Evolutionary conservation across 1,284 basidiomycete genomes (phyloP).

Genomic region (Ceratobasidium sp.): DNA sequence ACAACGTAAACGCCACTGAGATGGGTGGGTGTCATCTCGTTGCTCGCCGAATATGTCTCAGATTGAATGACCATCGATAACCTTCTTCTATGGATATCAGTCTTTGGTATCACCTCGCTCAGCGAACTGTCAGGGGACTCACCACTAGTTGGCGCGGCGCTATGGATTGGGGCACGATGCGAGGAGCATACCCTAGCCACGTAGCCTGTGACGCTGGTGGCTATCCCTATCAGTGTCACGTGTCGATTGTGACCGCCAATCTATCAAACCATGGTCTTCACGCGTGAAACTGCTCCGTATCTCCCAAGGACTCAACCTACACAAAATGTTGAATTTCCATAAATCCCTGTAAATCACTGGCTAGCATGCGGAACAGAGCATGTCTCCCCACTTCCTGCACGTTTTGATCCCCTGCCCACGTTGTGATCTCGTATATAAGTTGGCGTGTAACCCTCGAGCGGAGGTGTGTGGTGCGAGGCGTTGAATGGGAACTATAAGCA

Average conservation of each 20-base stretch:
- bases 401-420: constrained; percentile 8
- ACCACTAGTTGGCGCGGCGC: not conserved
- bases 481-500: not conserved
- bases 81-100: not conserved
- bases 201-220: constrained; percentile 15
- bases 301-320: too few species aligned
- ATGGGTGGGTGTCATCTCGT: constrained; percentile 3
- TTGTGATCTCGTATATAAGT: constrained; percentile 9
- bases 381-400: not conserved
- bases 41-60: not conserved
- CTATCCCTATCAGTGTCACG: constrained; percentile 6
- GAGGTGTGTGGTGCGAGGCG: not conserved
- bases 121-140: not conserved
- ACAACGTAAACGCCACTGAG: constrained; percentile 59
- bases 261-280: not conserved
- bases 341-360: not conserved
- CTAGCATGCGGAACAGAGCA: not conserved
- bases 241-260: not conserved
- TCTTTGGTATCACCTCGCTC: not conserved
- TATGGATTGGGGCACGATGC: not conserved
- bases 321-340: not conserved
- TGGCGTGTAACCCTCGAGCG: not conserved
- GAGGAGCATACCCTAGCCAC: not conserved
- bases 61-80: not conserved
- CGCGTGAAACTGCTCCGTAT: not conserved